Conservation (phyloP, 2,329 filamentous ascomycete species). For the Aspergillus bombycis region DNA sequence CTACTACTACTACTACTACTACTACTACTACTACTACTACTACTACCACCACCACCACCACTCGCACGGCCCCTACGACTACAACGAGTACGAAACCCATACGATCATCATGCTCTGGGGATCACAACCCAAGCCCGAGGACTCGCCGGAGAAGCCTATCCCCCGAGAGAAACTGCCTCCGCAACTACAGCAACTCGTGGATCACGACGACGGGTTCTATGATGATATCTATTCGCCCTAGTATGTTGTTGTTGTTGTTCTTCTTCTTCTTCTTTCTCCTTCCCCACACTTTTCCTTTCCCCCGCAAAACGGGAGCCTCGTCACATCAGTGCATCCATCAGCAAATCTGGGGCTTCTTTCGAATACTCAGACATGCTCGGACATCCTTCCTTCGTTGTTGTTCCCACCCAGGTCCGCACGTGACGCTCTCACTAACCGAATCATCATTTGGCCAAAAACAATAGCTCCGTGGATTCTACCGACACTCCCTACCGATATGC, state of each 20-base stretch:
- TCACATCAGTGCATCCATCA: too few relatives aligned
- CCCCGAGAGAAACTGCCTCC: conserved; percentile 56
- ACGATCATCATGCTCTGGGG: conserved; percentile 33
- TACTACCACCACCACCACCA: too few relatives aligned
- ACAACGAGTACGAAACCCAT: neutral
- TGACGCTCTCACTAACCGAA: neutral
- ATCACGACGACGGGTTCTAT: conserved; percentile 72
- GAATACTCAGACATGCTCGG: too few relatives aligned
- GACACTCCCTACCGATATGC: conserved; percentile 88
- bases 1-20: too few relatives aligned
- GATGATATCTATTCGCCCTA: conserved; percentile 77
- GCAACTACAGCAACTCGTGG: conserved; percentile 58
- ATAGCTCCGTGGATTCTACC: conserved; percentile 74
- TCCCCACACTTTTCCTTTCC: conserved; percentile 10
- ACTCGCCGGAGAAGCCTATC: conserved; percentile 41
- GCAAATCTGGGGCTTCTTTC: too few relatives aligned
- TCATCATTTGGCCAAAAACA: too few relatives aligned
- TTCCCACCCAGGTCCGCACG: too few relatives aligned
- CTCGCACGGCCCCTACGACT: too few relatives aligned
- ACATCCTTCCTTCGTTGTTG: too few relatives aligned
- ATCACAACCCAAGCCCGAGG: conserved; percentile 30
- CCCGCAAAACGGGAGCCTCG: neutral
- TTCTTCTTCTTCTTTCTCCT: neutral
- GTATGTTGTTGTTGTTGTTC: conserved; percentile 63
- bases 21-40: too few relatives aligned